Evolutionary conservation across 2,329 filamentous ascomycete species (phyloP), one percentile per base, ranked within the genome.

Genomic region (Sporothrix euskadiensis): DNA sequence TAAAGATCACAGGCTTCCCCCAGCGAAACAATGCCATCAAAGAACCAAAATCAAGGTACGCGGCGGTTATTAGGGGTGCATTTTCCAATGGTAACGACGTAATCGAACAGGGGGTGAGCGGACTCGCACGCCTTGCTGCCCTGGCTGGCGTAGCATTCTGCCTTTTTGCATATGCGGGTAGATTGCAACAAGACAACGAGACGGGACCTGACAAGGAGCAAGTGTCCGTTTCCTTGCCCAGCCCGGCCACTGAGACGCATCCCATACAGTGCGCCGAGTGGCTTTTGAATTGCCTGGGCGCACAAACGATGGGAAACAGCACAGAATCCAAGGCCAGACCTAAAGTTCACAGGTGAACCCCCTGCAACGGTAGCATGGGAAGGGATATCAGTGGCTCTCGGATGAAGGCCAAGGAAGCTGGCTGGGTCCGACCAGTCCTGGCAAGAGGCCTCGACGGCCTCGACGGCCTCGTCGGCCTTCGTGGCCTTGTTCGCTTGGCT

Each of bases 61-160:
- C 30, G 39, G 57, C 57, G 35, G 59, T 65, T 26, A 41, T 65
- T 56, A 19, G 32, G 47, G 68, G 32, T 30, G 52, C 52, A 44
- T 59, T 70, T 59, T 59, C 32, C 22, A 30, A 56, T 56, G 65
- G 54, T 44, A 57, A 70, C 66, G 66, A 73, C 68, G 72, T 73
- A 70, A 69, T 73, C 56, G 47, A 69, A 47, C 65, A 52, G 52
- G 52, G 52, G 35, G 16, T 22, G 16, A 65, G 7, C 30, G 44
- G 47, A 7, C 47, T 52, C 47, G 12, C 16, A 52, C 16, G 47
- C 52, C 52, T 26, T 19, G 22, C 16, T 65, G 39, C 22, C 39
- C 59, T 65, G 59, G 35, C 59, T 35, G 10, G 9, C 39, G 39
- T 47, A 44, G 61, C n/a, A 66, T 66, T 66, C 30, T 66, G 39